phyloP scores from a whole-genome alignment of 352 stramenopile genomes.

The Phytophthora cryptogea region DNA sequence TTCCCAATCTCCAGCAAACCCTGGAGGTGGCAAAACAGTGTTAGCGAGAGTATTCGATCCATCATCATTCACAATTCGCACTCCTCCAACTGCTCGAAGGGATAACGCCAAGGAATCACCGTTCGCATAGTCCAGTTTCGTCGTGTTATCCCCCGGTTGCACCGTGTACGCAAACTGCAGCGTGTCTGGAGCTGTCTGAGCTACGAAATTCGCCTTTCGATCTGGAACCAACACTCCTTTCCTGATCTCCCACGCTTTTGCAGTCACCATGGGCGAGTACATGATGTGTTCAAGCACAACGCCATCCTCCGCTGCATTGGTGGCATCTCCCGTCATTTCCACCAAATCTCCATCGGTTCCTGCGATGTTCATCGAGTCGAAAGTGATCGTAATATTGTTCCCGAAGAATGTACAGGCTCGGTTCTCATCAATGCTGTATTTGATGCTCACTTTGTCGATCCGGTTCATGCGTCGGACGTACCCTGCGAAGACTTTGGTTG shows the following conservation, averaged over 20 bases:
- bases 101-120: constrained; percentile 61
- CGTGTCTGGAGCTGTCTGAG: constrained; percentile 36
- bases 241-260: constrained; percentile 66
- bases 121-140: constrained; percentile 65
- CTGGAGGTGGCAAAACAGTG: constrained; percentile 52
- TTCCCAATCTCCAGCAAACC: constrained; percentile 62
- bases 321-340: constrained; percentile 53
- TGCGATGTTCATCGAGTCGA: constrained; percentile 75
- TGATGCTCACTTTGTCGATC: constrained; percentile 59
- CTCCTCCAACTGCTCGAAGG: constrained; percentile 23
- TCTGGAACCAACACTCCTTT: constrained; percentile 54
- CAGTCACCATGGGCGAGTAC: constrained; percentile 43
- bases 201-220: constrained; percentile 41
- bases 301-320: constrained; percentile 53
- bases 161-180: constrained; percentile 75
- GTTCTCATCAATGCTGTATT: constrained; percentile 65
- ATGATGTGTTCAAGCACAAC: constrained; percentile 43
- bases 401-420: constrained; percentile 75
- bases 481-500: constrained; percentile 40
- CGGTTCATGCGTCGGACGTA: constrained; percentile 69
- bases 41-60: constrained; percentile 35
- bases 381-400: constrained; percentile 82
- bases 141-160: constrained; percentile 56
- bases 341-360: constrained; percentile 69
- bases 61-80: constrained; percentile 48